These are phyloP conservation scores for Xylaria sp. DNA, from an alignment of 2,329 filamentous ascomycete species.

Conservation along the genomic window DNA sequence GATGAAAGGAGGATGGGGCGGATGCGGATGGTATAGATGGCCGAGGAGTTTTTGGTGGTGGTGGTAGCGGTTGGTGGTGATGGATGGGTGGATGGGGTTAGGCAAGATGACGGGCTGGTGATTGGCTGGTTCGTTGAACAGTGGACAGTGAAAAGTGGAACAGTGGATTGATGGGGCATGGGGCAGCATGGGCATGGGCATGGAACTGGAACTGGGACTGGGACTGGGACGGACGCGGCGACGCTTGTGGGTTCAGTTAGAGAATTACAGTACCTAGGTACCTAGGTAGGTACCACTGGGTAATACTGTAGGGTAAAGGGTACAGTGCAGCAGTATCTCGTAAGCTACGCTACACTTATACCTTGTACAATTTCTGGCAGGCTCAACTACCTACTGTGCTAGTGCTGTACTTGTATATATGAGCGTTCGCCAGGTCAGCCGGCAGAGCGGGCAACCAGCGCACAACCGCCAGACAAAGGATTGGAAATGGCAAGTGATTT, in stretches of 20 bases:
- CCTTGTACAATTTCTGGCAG: no score
- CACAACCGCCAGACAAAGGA: constrained; percentile 26
- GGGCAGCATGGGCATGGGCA: constrained; percentile 2
- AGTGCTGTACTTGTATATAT: no score
- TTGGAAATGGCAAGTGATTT: constrained; percentile 41
- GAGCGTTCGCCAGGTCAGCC: constrained; percentile 10
- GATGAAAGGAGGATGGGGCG: constrained; percentile 34
- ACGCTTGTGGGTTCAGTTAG: constrained; percentile 1
- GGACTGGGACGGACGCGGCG: constrained; percentile 20
- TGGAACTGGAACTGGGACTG: background rate
- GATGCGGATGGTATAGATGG: constrained; percentile 23
- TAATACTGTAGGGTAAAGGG: no score
- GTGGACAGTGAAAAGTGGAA: no score
- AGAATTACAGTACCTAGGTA: no score
- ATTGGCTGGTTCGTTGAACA: background rate
- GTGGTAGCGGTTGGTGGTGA: background rate
- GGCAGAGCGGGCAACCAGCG: constrained; percentile 9
- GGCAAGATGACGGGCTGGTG: background rate
- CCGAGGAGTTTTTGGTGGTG: background rate
- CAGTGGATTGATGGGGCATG: constrained; percentile 5
- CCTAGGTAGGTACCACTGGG: no score
- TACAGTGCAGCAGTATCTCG: no score
- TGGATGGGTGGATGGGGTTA: constrained; percentile 3
- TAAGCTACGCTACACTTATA: no score
- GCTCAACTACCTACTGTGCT: no score